These are phyloP conservation scores for Isabelozyma pseudorhagii DNA, from an alignment of 805 yeast species.

Conservation along the genomic window DNA sequence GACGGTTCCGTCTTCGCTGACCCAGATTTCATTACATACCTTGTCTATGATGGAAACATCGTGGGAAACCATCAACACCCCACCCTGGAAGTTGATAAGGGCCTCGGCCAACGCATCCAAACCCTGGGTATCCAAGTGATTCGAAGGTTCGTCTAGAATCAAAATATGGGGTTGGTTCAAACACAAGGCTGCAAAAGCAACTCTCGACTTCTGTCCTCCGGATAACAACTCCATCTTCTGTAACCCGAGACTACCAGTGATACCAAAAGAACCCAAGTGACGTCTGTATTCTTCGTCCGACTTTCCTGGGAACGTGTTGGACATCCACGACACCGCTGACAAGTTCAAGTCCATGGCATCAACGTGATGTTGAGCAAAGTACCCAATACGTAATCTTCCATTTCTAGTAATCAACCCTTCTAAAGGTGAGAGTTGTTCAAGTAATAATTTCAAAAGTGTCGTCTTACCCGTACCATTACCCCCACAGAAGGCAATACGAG, in stretches of 20 bases:
- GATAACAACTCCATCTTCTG: conserved; percentile 87
- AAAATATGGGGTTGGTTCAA: conserved; percentile 86
- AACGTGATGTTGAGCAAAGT: conserved; percentile 98
- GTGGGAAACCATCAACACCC: conserved; percentile 96
- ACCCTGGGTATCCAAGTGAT: conserved; percentile 98
- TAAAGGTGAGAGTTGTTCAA: conserved; percentile 72
- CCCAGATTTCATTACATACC: conserved; percentile 95
- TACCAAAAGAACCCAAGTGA: conserved; percentile 95
- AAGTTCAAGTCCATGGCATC: conserved; percentile 89
- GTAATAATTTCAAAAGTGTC: conserved; percentile 80
- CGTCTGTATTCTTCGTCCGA: conserved; percentile 96
- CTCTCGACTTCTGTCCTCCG: conserved; percentile 98
- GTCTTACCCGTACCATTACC: conserved; percentile 99
- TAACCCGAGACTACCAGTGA: conserved; percentile 88
- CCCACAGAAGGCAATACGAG: conserved; percentile 95
- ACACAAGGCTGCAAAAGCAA: conserved; percentile 95
- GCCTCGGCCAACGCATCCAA: conserved; percentile 94
- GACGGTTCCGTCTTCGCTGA: conserved; percentile 83
- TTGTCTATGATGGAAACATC: conserved; percentile 87
- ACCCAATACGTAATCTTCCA: conserved; percentile 87
- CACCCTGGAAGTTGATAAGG: conserved; percentile 84
- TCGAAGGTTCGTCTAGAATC: conserved; percentile 95
- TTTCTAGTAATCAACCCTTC: conserved; percentile 79
- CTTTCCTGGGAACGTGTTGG: conserved; percentile 84
- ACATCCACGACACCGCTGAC: conserved; percentile 94